phyloP scores from a whole-genome alignment of 2,329 filamentous ascomycete genomes.

The Beauveria pseudobassiana region DNA sequence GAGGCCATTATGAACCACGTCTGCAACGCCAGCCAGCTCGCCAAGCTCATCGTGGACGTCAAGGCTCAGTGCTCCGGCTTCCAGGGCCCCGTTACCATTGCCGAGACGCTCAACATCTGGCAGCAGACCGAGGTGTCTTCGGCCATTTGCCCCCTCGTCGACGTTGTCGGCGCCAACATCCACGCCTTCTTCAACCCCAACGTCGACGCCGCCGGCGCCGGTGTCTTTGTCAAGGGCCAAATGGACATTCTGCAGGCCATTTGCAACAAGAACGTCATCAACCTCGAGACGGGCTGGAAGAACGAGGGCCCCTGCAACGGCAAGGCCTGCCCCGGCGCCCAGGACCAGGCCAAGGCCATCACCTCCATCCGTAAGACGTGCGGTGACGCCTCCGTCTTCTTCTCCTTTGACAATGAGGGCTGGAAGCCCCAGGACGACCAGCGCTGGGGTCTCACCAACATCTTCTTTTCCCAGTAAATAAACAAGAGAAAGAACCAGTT shows the following conservation, averaged over 20 bases:
- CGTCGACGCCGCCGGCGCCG: constrained; percentile 56
- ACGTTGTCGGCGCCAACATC: constrained; percentile 78
- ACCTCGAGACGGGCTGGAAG: constrained; percentile 91
- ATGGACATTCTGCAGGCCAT: constrained; percentile 61
- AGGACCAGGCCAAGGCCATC: constrained; percentile 67
- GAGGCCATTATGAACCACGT: constrained; percentile 75
- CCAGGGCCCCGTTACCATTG: constrained; percentile 69
- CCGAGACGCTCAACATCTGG: constrained; percentile 78
- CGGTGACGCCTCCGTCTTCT: constrained; percentile 68
- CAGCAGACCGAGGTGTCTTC: constrained; percentile 50
- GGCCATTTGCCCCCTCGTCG: constrained; percentile 64
- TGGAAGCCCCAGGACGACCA: constrained; percentile 72
- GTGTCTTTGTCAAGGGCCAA: constrained; percentile 67
- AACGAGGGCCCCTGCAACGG: constrained; percentile 63
- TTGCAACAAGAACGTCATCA: constrained; percentile 71
- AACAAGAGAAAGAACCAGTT: not conserved
- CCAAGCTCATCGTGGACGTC: constrained; percentile 60
- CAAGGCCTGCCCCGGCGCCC: constrained; percentile 55
- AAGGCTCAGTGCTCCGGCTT: constrained; percentile 65
- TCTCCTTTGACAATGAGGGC: constrained; percentile 69
- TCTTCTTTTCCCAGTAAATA: constrained; percentile 14
- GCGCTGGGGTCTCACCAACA: constrained; percentile 56
- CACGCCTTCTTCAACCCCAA: constrained; percentile 89
- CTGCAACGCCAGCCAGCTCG: constrained; percentile 58
- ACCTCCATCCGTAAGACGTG: constrained; percentile 57